Base-by-base conservation (phyloP, 495 filamentous ascomycete genomes). In the Venustampulla echinocandica region DNA sequence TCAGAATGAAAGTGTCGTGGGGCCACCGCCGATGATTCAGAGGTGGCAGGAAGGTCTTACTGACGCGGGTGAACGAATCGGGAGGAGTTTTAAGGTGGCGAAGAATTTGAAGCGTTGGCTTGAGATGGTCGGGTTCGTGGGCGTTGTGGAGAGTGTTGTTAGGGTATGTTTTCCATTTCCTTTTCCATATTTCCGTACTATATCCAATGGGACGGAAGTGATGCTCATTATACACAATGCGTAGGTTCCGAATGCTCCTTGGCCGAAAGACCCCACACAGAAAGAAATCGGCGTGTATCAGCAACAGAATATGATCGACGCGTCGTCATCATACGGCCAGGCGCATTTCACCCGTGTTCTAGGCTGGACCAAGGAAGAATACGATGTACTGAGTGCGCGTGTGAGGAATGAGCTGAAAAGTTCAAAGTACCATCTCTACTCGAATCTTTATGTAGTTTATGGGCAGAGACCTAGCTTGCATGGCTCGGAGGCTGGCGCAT, bases 201-300 rank as follows among this genome's bases (percentile, higher is more conserved):
- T n/a, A n/a, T n/a, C n/a, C n/a, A n/a, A n/a, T n/a, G n/a, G n/a
- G n/a, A n/a, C n/a, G n/a, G n/a, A n/a, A n/a, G n/a, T n/a, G n/a
- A n/a, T n/a, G n/a, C n/a, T n/a, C n/a, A n/a, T n/a, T n/a, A n/a
- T n/a, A n/a, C n/a, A n/a, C n/a, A n/a, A n/a, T n/a, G 7, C 13
- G 14, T 18, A 33, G 25, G 42, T 44, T 13, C 42, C 42, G 2
- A 34, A 44, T 21, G 20, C 24, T 7, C 42, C 42, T 10, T 44
- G 42, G 25, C 42, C 42, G 7, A 32, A 21, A 19, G 15, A 44
- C 10, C 24, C 17, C 15, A 14, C 25, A 7, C 42, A 44, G 18
- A 44, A 44, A 33, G 42, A 44, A 17, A 44, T 44, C 14, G 42
- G 42, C 4, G 10, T 44, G 2, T 44, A 44, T 33, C 42, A 44